Base-by-base conservation (phyloP, 176 grass and related monocot genomes). In the Carex cristatella region DNA sequence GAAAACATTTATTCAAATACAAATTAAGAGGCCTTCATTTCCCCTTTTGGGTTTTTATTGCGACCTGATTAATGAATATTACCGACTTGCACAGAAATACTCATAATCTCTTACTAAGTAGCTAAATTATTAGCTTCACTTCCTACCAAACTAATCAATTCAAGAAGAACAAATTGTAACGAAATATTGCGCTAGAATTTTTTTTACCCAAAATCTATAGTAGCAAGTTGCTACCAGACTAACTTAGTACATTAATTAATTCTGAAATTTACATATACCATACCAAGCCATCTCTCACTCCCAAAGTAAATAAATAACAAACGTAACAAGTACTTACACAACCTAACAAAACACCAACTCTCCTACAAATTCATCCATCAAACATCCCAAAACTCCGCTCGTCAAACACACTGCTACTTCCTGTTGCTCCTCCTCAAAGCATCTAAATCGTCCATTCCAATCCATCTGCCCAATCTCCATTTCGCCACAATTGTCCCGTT, bases 341-440 rank as follows among this genome's bases (percentile, higher is more conserved):
- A 4, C 0, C 0, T 40, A 88, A 28, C 7, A 37, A 67, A 66
- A 66, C 12, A 82, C 61, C 51, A 88, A 23, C 7, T 94, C 91
- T 9, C 44, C 46, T 42, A 80, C 71, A 3, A 95, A 18, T 75
- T 99, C 96, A 53, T 77, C 91, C 32, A 94, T 18, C 64, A 95
- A 35, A 1, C 69, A 89, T 67, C 68, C 81, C 10, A 92, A 86
- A n/a, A 99, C 82, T 11, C 31, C 48, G 1, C 30, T 31, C 65
- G 87, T 88, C 51, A 99, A 54, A 79, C 87, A 85, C 56, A 37
- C 55, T 7, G 62, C 51, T 10, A 80, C 5, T 35, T 86, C 87
- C 2, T 28, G 72, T 74, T 88, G 81, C 2, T 90, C 88, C 42
- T 90, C 85, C 19, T 58, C 57, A 38, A 89, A 88, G 79, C 90